Conservation (phyloP, 345 rosid genomes). For the Melaleuca alternifolia region DNA sequence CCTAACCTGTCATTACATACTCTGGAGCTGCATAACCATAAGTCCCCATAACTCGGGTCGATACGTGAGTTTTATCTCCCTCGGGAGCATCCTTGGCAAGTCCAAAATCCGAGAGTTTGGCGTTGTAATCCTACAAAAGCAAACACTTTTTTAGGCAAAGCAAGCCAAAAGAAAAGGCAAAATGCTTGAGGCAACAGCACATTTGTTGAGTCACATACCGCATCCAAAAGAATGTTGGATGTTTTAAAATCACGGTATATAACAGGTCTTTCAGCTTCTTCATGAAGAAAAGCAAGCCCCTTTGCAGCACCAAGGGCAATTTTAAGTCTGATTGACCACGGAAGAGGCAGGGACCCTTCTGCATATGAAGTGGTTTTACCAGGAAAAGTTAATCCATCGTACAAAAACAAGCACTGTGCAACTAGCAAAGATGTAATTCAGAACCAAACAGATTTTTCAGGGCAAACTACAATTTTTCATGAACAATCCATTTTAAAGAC, state of each 20-base stretch:
- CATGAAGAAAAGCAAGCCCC: conserved; percentile 79
- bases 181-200: not conserved
- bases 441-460: not conserved
- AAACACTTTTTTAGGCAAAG: not conserved
- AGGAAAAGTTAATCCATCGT: conserved; percentile 4
- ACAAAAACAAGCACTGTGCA: not conserved
- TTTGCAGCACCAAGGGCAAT: conserved; percentile 77
- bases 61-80: conserved; percentile 72
- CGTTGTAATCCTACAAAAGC: conserved; percentile 58
- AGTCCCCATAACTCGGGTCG: conserved; percentile 84
- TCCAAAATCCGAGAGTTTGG: conserved; percentile 83
- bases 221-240: conserved; percentile 67
- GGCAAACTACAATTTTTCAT: not conserved
- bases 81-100: conserved; percentile 87
- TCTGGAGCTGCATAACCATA: conserved; percentile 91
- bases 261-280: conserved; percentile 75
- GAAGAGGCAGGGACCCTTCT: conserved; percentile 81
- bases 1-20: conserved; percentile 77
- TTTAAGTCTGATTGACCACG: conserved; percentile 82
- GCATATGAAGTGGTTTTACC: conserved; percentile 24
- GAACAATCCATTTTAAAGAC: not conserved
- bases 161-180: not conserved
- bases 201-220: conserved; percentile 23
- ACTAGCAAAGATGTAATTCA: not conserved
- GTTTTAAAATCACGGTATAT: conserved; percentile 86